phyloP scores from a whole-genome alignment of 2,329 filamentous ascomycete genomes.

The Trichoderma koningiopsis region DNA sequence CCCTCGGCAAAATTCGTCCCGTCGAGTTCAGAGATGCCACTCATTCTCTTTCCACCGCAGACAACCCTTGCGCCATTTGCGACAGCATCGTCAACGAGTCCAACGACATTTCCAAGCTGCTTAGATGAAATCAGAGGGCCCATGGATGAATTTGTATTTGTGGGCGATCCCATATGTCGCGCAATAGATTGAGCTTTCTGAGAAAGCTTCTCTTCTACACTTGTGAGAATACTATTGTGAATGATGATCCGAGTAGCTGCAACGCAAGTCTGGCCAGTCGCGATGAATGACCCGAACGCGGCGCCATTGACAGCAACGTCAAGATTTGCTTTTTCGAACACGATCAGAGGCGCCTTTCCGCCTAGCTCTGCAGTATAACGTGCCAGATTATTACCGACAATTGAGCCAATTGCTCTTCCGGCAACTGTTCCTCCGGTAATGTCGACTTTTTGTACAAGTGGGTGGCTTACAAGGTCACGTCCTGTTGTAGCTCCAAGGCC shows the following conservation, averaged over 20 bases:
- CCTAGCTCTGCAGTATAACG: slow-evolving; percentile 72
- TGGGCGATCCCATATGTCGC: slow-evolving; percentile 58
- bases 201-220: slow-evolving; percentile 65
- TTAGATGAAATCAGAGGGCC: slow-evolving; percentile 63
- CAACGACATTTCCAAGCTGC: slow-evolving; percentile 68
- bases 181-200: slow-evolving; percentile 61
- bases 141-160: slow-evolving; percentile 61
- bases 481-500: slow-evolving; percentile 57
- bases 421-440: slow-evolving; percentile 76
- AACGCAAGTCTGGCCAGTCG: slow-evolving; percentile 62
- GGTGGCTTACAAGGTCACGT: slow-evolving; percentile 55
- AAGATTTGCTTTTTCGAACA: slow-evolving; percentile 66
- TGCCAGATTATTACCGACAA: slow-evolving; percentile 67
- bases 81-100: slow-evolving; percentile 66
- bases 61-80: slow-evolving; percentile 45
- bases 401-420: slow-evolving; percentile 66
- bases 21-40: slow-evolving; percentile 51
- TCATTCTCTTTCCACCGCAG: slow-evolving; percentile 52
- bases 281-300: slow-evolving; percentile 60
- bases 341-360: slow-evolving; percentile 69
- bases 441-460: slow-evolving; percentile 65
- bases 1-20: slow-evolving; percentile 55
- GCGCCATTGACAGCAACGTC: slow-evolving; percentile 70
- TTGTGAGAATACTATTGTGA: slow-evolving; percentile 65
- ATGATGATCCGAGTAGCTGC: slow-evolving; percentile 77